Percentiles rank a stretch among this genome's conserved stretches.
Conservation (phyloP, 768 basidiomycete species). For the Tricholoma flavovirens region DNA sequence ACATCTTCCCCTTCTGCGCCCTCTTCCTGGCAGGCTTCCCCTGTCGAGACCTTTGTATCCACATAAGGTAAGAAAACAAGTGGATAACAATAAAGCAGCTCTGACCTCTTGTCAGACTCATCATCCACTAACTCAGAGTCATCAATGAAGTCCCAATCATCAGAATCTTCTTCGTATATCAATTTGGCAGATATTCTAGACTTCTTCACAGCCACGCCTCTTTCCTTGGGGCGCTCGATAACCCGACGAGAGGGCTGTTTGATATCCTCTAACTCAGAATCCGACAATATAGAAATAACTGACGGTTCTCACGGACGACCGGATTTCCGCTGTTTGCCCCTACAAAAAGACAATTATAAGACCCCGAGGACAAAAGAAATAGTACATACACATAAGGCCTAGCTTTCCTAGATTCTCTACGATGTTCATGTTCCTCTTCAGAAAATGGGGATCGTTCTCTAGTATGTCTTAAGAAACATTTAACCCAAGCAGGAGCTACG, state of each 20-base stretch:
- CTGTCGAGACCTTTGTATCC: not conserved
- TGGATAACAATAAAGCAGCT: not conserved
- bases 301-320: not conserved
- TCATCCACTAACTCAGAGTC: not conserved
- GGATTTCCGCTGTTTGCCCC: not conserved
- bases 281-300: not conserved
- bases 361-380: not conserved
- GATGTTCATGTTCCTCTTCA: not conserved
- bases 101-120: not conserved
- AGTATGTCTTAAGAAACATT: too few relatives aligned
- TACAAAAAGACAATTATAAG: not conserved
- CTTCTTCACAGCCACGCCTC: not conserved
- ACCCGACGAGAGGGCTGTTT: not conserved
- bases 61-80: not conserved
- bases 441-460: not conserved
- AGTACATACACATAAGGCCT: not conserved
- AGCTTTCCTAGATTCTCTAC: not conserved
- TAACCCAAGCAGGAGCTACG: not conserved
- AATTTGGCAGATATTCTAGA: not conserved
- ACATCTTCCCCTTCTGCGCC: not conserved
- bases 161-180: not conserved
- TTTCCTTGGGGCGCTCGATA: not conserved
- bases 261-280: not conserved
- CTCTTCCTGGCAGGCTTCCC: not conserved
- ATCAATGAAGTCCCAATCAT: not conserved